Base-by-base conservation (phyloP, 1,284 basidiomycete genomes). In the Stereum hirsutum region DNA sequence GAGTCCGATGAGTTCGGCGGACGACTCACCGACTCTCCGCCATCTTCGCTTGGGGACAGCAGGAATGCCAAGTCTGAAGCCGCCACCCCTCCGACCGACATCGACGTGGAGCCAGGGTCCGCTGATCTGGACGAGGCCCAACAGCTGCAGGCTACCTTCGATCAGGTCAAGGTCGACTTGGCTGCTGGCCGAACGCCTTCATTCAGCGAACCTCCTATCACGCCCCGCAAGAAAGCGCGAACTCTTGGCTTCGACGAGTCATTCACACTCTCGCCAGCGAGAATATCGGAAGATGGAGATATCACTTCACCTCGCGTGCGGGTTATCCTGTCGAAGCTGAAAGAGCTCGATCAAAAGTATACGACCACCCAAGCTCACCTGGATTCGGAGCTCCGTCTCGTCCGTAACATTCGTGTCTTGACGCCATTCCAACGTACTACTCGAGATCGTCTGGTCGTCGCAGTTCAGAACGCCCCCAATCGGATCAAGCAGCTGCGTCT, bases 391-490 rank as follows among this genome's bases (percentile, higher is more conserved):
- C 65, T 93, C 55, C 78, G 85, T 21, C 64, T 85, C 31, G 78
- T 86, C 15, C 79, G 85, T 33, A 94, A 93, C 54, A 70, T 96
- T n/a, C 82, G 81, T 2, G 76, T 87, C 40, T 69, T 96, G 38
- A 86, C 89, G 6, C 91, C 94, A 2, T 94, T 97, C 60, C 88
- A 86, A 55, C 77, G 77, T 42, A 68, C 81, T 5, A 93, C 91
- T 2, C 78, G 90, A 36, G 87, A 89, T 48, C 74, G 82, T 36
- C 70, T 97, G 27, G 66, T 78, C 21, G 53, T 64, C 23, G 69
- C 79, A 4, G 66, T 92, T 14, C 78, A 82, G 49, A 66, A 64
- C n/a, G 66, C 86, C 4, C 75, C 85, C 6, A 78, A 74, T 52
- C 74, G 75, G 32, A 67, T 96, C 46, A 75, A 75, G 51, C 68